Percentiles rank a stretch among this genome's conserved stretches.
These are phyloP conservation scores for Allomyces arbusculus DNA, from an alignment of 192 early-diverging fungal genomes.

Conservation along the genomic window DNA sequence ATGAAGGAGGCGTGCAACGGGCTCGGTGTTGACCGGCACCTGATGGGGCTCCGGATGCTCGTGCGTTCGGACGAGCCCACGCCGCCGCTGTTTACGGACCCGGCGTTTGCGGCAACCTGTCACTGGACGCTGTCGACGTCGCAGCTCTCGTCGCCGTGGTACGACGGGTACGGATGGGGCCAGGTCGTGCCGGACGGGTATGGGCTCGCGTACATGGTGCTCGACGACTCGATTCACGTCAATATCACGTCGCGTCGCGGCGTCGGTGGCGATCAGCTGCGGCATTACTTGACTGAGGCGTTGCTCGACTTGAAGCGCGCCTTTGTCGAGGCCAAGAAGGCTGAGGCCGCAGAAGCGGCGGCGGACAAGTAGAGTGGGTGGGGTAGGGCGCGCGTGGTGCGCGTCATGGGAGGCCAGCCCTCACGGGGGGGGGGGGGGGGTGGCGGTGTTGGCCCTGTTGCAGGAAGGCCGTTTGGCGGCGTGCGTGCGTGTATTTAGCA, in stretches of 20 bases:
- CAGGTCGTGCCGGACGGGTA: slow-evolving; percentile 77
- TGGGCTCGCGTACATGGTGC: slow-evolving; percentile 87
- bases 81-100: slow-evolving; percentile 73
- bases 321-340: too few relatives aligned
- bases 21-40: slow-evolving; percentile 76
- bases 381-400: too few relatives aligned
- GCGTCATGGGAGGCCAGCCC: too few relatives aligned
- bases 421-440: too few relatives aligned
- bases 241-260: slow-evolving; percentile 40
- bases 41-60: slow-evolving; percentile 56
- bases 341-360: too few relatives aligned
- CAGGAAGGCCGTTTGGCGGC: too few relatives aligned
- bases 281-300: too few relatives aligned
- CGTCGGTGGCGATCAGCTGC: too few relatives aligned
- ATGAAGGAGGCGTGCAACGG: slow-evolving; percentile 61
- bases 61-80: slow-evolving; percentile 51
- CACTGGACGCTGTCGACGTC: slow-evolving; percentile 89
- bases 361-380: too few relatives aligned
- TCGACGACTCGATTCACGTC: slow-evolving; percentile 63
- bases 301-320: too few relatives aligned
- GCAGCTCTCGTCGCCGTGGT: slow-evolving; percentile 77
- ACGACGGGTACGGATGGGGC: slow-evolving; percentile 81
- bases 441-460: too few relatives aligned
- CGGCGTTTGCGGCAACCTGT: slow-evolving; percentile 49
- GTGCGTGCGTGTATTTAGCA: too few relatives aligned